These are phyloP conservation scores for Ogataea paradorogensis DNA, from an alignment of 805 yeast genomes.

Conservation along the genomic window DNA sequence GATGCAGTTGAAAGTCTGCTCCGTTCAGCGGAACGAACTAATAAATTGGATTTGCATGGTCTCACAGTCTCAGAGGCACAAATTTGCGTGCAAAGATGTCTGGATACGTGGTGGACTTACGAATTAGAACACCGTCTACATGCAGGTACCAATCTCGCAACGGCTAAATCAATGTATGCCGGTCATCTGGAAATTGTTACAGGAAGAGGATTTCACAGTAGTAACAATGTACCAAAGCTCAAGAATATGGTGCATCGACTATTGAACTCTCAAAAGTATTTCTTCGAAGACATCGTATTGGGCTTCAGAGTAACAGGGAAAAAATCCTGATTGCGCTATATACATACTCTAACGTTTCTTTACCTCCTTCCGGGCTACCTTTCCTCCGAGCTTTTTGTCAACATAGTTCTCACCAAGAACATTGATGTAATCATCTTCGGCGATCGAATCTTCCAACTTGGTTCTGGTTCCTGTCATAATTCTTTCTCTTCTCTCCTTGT, in stretches of 20 bases:
- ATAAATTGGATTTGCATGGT: slow-evolving; percentile 56
- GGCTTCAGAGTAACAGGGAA: slow-evolving; percentile 27
- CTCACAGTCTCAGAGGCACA: slow-evolving; percentile 48
- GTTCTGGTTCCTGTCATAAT: slow-evolving; percentile 30
- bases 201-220: slow-evolving; percentile 71
- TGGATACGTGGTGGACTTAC: slow-evolving; percentile 60
- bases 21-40: slow-evolving; percentile 17
- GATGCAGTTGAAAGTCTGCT: slow-evolving; percentile 3
- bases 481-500: slow-evolving; percentile 29
- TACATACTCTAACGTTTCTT: slow-evolving; percentile 20
- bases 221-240: slow-evolving; percentile 52
- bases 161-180: slow-evolving; percentile 38
- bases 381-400: slow-evolving; percentile 37
- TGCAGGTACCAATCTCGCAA: slow-evolving; percentile 36
- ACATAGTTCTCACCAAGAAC: slow-evolving; percentile 48
- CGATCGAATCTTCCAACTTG: slow-evolving; percentile 21
- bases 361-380: slow-evolving; percentile 30
- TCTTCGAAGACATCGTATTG: slow-evolving; percentile 47
- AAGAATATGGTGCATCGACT: slow-evolving; percentile 40
- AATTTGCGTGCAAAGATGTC: slow-evolving; percentile 32
- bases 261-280: slow-evolving; percentile 37
- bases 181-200: slow-evolving; percentile 51
- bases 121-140: slow-evolving; percentile 46
- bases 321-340: slow-evolving; percentile 3
- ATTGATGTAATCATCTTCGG: slow-evolving; percentile 49